These are phyloP conservation scores for Epithemia pelagica DNA, from an alignment of 108 stramenopile species.

Conservation along the genomic window DNA sequence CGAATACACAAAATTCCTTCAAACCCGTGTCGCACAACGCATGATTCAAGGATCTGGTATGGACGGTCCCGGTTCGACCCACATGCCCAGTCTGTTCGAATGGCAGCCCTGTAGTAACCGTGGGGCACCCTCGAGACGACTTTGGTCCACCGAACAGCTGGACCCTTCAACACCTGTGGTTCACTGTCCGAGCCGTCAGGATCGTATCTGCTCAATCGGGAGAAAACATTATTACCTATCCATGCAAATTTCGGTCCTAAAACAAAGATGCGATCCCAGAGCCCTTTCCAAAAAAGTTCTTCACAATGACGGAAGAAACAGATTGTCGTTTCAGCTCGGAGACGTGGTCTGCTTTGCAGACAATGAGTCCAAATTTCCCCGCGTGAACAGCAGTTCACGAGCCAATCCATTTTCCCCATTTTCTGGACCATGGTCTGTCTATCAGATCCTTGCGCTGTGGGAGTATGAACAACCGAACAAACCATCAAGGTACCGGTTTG, in stretches of 20 bases:
- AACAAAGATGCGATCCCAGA: neutral
- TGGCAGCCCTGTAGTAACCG: neutral
- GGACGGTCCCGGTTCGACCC: neutral
- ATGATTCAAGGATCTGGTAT: neutral
- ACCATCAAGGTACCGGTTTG: neutral
- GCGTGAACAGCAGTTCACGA: neutral
- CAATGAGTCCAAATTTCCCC: neutral
- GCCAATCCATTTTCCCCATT: slow-evolving; percentile 6
- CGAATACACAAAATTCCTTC: neutral
- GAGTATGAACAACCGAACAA: neutral
- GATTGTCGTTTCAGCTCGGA: neutral
- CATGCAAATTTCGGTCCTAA: neutral
- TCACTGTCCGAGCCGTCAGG: neutral
- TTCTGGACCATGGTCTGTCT: slow-evolving; percentile 1
- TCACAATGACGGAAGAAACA: neutral
- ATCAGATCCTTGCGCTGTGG: slow-evolving; percentile 5
- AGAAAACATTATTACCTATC: neutral
- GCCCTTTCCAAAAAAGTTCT: neutral
- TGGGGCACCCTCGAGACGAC: neutral
- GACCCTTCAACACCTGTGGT: neutral
- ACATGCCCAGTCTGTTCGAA: neutral
- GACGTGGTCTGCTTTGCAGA: slow-evolving; percentile 8
- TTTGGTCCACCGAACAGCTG: neutral
- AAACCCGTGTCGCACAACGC: neutral
- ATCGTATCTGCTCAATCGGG: neutral